These are phyloP conservation scores for Clarireedia paspali DNA, from an alignment of 2,329 filamentous ascomycete species.

Conservation along the genomic window DNA sequence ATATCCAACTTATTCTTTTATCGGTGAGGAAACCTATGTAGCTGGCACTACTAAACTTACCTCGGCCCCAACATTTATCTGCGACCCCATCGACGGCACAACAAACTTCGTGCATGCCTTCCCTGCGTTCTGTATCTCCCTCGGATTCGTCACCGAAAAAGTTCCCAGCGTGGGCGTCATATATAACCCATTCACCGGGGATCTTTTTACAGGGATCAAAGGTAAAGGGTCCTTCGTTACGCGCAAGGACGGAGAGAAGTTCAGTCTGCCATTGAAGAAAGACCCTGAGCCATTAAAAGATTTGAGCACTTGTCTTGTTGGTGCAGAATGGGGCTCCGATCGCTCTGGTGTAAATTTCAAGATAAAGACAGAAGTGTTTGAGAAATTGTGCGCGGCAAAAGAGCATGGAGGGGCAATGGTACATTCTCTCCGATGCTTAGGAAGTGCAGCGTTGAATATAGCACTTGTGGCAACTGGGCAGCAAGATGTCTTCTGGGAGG, in stretches of 20 bases:
- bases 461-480: constrained; percentile 64
- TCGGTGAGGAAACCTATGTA: constrained; percentile 72
- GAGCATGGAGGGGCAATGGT: constrained; percentile 67
- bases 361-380: constrained; percentile 60
- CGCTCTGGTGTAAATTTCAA: constrained; percentile 64
- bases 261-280: constrained; percentile 38
- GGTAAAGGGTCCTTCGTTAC: constrained; percentile 57
- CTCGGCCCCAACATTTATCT: constrained; percentile 65
- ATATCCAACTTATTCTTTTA: constrained; percentile 54
- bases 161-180: constrained; percentile 63
- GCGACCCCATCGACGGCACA: constrained; percentile 76
- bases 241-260: constrained; percentile 32
- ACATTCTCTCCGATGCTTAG: constrained; percentile 62
- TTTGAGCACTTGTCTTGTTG: constrained; percentile 57
- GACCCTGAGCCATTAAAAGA: constrained; percentile 49
- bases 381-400: constrained; percentile 47
- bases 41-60: constrained; percentile 55
- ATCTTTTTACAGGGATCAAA: constrained; percentile 60
- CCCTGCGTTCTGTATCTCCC: constrained; percentile 67
- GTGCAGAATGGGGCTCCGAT: constrained; percentile 66
- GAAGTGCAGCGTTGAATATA: constrained; percentile 68
- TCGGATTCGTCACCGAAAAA: constrained; percentile 60
- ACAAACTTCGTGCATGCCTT: constrained; percentile 76
- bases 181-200: constrained; percentile 69
- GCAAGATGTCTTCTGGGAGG: constrained; percentile 74